Base-by-base conservation (phyloP, 495 filamentous ascomycete genomes). In the Neurospora tetraspora region DNA sequence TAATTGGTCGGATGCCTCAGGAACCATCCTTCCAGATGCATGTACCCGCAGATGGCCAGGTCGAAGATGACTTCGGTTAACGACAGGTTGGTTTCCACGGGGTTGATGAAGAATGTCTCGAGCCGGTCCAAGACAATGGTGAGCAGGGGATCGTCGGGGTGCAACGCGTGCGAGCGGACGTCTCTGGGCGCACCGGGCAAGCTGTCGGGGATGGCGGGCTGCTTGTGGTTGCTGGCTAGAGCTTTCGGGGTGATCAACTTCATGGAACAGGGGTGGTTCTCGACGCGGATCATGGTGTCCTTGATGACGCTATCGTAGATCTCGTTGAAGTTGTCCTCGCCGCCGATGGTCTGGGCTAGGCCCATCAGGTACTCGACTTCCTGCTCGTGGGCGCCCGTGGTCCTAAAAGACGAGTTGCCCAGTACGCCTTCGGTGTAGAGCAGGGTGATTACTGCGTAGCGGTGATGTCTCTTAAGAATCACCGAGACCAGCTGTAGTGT, bases 21-120 rank as follows among this genome's bases (percentile, higher is more conserved):
- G n/a, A 98, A 86, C 96, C 96, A 98, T 16, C 90, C 90, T 77
- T 98, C 94, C 2, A 98, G 85, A 6, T 89, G 87, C 77, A 96
- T 91, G 68, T 91, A 91, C 18, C 92, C 89, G 74, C 96, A 98
- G 1, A 91, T 90, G 18, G 91, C 91, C 37, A 98, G 85, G 73
- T 93, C 92, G 71, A 94, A 88, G 18, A 99, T 85, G 7, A 90
- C 87, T 75, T 94, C 91, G 1, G 96, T 98, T 9, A 97, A 82
- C 2, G 90, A 89, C 12, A 99, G 83, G 77, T 99, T 99, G 18
- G 90, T 92, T 72, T 96, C 93, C 3, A 98, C 89, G 20, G 93
- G 89, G 79, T 99, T 98, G 7, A 91, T 88, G 75, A 97, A 92
- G 78, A 98, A 99, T 0, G 86, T 88, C 27, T 89, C 85, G 39